Conservation (phyloP, 164 flowering plant genomes). For the Dillenia turbinata region DNA sequence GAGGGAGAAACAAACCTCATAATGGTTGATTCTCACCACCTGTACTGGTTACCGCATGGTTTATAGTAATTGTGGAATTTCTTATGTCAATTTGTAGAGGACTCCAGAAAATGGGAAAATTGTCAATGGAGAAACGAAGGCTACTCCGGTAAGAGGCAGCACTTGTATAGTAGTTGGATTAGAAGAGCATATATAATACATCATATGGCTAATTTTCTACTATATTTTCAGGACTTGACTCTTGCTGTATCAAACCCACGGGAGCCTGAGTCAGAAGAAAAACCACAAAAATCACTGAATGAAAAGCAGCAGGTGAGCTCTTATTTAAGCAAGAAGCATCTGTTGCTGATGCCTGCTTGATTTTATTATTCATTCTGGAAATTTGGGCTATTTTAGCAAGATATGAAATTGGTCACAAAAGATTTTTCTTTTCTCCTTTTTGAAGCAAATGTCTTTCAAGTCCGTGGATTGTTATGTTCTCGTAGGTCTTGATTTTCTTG, state of each 20-base stretch:
- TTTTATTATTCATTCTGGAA: not conserved
- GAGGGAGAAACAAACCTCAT: not conserved
- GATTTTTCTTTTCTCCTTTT: too few relatives aligned
- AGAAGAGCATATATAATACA: not conserved
- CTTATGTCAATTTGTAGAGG: slow-evolving; percentile 43
- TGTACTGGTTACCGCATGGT: too few relatives aligned
- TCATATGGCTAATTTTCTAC: slow-evolving; percentile 3
- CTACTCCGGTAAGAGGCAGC: slow-evolving; percentile 34
- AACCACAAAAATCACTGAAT: slow-evolving; percentile 85
- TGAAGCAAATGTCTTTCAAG: too few relatives aligned
- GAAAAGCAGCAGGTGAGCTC: slow-evolving; percentile 79
- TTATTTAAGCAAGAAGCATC: too few relatives aligned
- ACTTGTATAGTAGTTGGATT: not conserved
- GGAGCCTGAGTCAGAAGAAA: slow-evolving; percentile 79
- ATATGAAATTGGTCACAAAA: too few relatives aligned
- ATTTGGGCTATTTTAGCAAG: not conserved
- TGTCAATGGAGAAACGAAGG: slow-evolving; percentile 65
- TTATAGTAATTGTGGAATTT: slow-evolving; percentile 4
- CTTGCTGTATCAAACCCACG: slow-evolving; percentile 41
- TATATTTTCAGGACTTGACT: slow-evolving; percentile 45
- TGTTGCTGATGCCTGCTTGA: too few relatives aligned
- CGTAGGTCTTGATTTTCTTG: too few relatives aligned
- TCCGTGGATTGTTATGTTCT: too few relatives aligned
- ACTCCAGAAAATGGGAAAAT: slow-evolving; percentile 73
- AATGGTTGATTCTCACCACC: too few relatives aligned